A percentile compares a stretch with the other conserved stretches of the same genome.
Conservation (phyloP, 1,284 basidiomycete species). For the Ceratobasidium sp. region DNA sequence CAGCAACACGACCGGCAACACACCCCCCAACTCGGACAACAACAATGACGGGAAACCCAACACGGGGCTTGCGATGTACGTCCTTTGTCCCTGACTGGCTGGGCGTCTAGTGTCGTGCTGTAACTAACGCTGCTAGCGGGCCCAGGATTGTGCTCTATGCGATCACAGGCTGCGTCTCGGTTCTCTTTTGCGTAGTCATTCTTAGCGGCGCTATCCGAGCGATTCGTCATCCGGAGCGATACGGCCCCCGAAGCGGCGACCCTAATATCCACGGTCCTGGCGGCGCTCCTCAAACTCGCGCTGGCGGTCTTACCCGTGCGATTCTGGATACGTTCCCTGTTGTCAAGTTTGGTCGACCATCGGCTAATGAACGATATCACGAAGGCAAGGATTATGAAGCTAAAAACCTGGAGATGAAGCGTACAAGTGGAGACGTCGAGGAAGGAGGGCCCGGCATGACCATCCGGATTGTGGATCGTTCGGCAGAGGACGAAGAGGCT, state of each 20-base stretch:
- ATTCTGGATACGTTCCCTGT: slow-evolving; percentile 94
- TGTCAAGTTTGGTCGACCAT: slow-evolving; percentile 73
- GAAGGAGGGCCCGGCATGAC: background rate
- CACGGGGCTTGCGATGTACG: slow-evolving; percentile 77
- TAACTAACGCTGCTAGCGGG: slow-evolving; percentile 23
- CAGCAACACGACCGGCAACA: slow-evolving; percentile 45
- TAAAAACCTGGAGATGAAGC: slow-evolving; percentile 23
- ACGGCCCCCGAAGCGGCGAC: slow-evolving; percentile 71
- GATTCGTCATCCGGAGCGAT: slow-evolving; percentile 86
- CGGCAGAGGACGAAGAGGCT: slow-evolving; percentile 50
- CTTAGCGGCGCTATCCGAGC: slow-evolving; percentile 82
- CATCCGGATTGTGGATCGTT: slow-evolving; percentile 7
- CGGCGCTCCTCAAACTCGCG: slow-evolving; percentile 67
- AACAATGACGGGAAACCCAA: slow-evolving; percentile 52
- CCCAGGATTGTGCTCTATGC: slow-evolving; percentile 83
- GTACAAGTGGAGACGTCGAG: slow-evolving; percentile 14
- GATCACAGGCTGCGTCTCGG: slow-evolving; percentile 83
- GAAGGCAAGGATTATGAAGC: slow-evolving; percentile 34
- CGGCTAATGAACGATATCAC: slow-evolving; percentile 5
- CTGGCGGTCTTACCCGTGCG: slow-evolving; percentile 81
- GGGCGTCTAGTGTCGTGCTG: background rate
- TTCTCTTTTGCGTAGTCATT: slow-evolving; percentile 80
- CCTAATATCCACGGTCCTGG: slow-evolving; percentile 54
- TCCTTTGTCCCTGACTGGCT: slow-evolving; percentile 43
- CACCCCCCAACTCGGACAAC: slow-evolving; percentile 45